phyloP scores from a whole-genome alignment of 306 rosid genomes.

The Canavalia gladiata region DNA sequence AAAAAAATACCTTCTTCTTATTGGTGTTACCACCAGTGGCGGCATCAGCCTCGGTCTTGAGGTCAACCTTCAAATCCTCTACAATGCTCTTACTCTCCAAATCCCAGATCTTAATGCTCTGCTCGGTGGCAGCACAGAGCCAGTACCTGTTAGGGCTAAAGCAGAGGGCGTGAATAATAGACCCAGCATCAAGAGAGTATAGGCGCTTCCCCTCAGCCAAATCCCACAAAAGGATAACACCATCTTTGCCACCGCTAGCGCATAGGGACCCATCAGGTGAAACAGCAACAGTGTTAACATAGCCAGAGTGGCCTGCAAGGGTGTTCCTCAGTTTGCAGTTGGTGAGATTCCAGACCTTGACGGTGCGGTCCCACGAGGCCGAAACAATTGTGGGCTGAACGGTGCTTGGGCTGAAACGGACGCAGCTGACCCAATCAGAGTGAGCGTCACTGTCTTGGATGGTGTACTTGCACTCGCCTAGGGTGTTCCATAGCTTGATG shows the following conservation, averaged over 20 bases:
- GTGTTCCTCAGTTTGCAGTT: conserved; percentile 88
- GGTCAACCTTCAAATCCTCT: conserved; percentile 92
- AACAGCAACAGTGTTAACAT: conserved; percentile 96
- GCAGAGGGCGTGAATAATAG: conserved; percentile 86
- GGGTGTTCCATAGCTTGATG: conserved; percentile 96
- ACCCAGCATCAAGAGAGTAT: conserved; percentile 82
- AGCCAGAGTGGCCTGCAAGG: conserved; percentile 78
- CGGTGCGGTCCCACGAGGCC: conserved; percentile 69
- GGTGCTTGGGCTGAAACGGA: conserved; percentile 80
- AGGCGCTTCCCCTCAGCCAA: conserved; percentile 96
- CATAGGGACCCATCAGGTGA: conserved; percentile 94
- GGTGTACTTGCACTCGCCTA: conserved; percentile 96
- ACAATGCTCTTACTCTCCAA: conserved; percentile 96
- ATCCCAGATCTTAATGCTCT: conserved; percentile 99
- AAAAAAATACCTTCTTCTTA: conserved; percentile 76
- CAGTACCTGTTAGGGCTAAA: conserved; percentile 98
- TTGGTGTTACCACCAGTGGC: conserved; percentile 53
- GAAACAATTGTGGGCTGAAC: conserved; percentile 88
- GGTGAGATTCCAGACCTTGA: conserved; percentile 88
- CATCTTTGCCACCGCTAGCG: conserved; percentile 96
- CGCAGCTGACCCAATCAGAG: conserved; percentile 92
- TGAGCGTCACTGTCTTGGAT: conserved; percentile 84
- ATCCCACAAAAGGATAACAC: conserved; percentile 89
- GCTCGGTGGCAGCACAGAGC: conserved; percentile 97
- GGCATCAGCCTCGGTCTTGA: conserved; percentile 79